These are phyloP conservation scores for Fusarium neocosmosporiellum DNA, from an alignment of 2,329 filamentous ascomycete genomes.

Conservation along the genomic window DNA sequence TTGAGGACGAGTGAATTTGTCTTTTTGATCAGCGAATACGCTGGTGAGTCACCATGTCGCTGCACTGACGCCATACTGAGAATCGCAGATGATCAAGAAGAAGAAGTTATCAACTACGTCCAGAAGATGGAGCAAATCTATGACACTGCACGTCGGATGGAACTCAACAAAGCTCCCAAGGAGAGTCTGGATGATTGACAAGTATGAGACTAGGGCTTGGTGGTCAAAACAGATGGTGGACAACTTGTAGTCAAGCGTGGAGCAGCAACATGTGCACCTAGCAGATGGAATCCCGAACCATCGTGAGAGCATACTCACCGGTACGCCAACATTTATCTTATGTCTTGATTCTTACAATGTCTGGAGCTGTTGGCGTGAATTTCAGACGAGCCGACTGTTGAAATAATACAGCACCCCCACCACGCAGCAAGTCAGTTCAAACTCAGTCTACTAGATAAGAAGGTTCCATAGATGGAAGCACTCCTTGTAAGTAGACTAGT, in stretches of 20 bases:
- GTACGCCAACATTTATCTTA: neutral
- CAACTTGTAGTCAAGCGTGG: neutral
- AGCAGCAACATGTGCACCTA: neutral
- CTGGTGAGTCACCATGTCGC: neutral
- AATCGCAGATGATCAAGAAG: neutral
- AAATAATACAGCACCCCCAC: neutral
- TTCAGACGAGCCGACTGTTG: neutral
- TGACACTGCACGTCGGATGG: neutral
- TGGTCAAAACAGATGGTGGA: neutral
- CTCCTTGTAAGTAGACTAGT: neutral
- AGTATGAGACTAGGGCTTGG: neutral
- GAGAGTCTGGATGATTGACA: neutral
- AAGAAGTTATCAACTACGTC: neutral
- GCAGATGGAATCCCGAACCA: neutral
- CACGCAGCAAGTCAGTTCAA: neutral
- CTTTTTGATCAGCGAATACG: neutral
- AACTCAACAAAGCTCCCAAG: neutral
- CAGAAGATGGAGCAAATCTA: neutral
- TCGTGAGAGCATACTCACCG: neutral
- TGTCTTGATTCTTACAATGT: neutral
- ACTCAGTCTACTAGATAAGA: neutral
- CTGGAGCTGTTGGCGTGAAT: neutral
- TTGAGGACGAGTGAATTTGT: neutral
- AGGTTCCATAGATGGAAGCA: neutral
- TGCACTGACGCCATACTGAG: neutral